Base-by-base conservation (phyloP, 2,329 filamentous ascomycete species). In the Pseudogymnoascus sp. region DNA sequence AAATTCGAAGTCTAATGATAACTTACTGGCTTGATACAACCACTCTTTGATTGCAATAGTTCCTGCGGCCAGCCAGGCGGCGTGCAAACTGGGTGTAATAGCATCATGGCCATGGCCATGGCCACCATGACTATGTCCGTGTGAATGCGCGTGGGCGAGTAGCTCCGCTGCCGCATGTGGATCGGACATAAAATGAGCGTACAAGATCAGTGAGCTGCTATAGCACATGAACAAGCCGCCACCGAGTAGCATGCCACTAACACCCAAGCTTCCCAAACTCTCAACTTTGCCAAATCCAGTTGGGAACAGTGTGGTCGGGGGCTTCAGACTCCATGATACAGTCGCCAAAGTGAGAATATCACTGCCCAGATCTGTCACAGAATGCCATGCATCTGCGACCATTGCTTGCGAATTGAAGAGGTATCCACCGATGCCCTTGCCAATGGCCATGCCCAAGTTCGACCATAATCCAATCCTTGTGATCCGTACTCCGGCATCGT, bases 231-330 rank as follows among this genome's bases (percentile, higher is more conserved):
- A 92, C 67, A 96, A 78, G 61, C 95, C 95, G 66, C 95, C 95
- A 59, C 88, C 86, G 1, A 99, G 83, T 70, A 99, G 81, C 77
- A 99, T 89, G 67, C 92, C 87, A 69, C 93, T 97, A 36, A 99
- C 95, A 14, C 93, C 95, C 65, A 99, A 79, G 21, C 92, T 95
- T 18, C 95, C 95, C 73, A 99, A 78, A 71, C 92, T 96, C 80
- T 99, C 95, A n/a, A 99, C 85, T 79, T 99, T 99, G 73, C 95
- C 95, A 73, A 96, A 99, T 1, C 95, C 95, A 71, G 87, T 86
- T 1, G 95, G 95, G 73, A 96, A 99, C 42, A 84, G 84, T 63
- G 89, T 83, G 10, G 90, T 91, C 0, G 95, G 92, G 5, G 91
- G 88, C 71, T 89, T 91, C 65, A 97, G 78, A 65, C 93, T 96